phyloP scores from a whole-genome alignment of 2,329 filamentous ascomycete genomes.

The Xylariales sp. region DNA sequence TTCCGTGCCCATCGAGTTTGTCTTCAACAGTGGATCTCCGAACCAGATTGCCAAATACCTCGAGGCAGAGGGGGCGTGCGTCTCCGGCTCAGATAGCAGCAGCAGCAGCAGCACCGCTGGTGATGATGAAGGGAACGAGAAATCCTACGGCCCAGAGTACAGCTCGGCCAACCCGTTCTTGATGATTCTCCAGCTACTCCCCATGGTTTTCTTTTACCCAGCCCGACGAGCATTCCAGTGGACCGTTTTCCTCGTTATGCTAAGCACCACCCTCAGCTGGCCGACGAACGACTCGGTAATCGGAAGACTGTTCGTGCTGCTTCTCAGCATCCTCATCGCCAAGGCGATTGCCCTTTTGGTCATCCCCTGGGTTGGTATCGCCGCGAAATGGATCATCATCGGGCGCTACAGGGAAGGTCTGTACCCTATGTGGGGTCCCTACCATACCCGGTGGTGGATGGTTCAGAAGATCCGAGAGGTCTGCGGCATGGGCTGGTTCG shows the following conservation, averaged over 20 bases:
- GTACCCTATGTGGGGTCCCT: conserved; percentile 56
- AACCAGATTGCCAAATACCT: conserved; percentile 29
- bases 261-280: conserved; percentile 35
- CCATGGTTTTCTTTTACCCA: conserved; percentile 44
- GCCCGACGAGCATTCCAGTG: conserved; percentile 46
- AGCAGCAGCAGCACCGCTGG: no score
- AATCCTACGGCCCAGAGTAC: conserved; percentile 33
- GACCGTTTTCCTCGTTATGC: conserved; percentile 45
- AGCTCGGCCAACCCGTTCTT: conserved; percentile 47
- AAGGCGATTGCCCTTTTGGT: conserved; percentile 33
- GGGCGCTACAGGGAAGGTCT: conserved; percentile 48
- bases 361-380: conserved; percentile 42
- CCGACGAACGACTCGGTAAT: conserved; percentile 31
- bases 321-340: conserved; percentile 38
- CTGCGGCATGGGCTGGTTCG: conserved; percentile 43
- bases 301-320: conserved; percentile 44
- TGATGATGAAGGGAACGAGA: conserved; percentile 10
- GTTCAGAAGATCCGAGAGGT: conserved; percentile 48
- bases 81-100: conserved; percentile 7
- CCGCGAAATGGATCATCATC: conserved; percentile 50
- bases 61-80: conserved; percentile 8
- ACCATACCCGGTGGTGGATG: conserved; percentile 57
- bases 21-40: conserved; percentile 44
- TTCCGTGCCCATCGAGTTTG: conserved; percentile 43
- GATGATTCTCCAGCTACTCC: conserved; percentile 45